Evolutionary conservation across 441 rosid species (phyloP).

Genomic region (Viola pubescens): DNA sequence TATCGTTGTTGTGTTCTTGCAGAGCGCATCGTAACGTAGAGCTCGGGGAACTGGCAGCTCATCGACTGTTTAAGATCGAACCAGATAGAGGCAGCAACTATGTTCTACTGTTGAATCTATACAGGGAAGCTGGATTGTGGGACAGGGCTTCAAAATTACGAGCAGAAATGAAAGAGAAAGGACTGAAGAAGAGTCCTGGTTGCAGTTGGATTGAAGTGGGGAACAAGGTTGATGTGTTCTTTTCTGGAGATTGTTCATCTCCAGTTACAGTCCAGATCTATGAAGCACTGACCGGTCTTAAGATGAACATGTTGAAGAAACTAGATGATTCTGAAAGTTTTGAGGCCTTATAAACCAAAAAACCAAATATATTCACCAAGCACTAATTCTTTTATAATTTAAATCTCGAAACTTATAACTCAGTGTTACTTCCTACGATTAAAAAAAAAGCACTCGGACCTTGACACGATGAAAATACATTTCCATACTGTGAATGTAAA

Average conservation of each 20-base stretch:
- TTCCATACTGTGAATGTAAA: too few relatives aligned
- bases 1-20: conserved; percentile 56
- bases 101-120: conserved; percentile 55
- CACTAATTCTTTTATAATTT: too few relatives aligned
- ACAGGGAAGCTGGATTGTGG: conserved; percentile 56
- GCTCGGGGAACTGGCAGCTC: conserved; percentile 57
- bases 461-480: too few relatives aligned
- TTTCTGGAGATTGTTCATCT: conserved; percentile 51
- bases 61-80: conserved; percentile 41
- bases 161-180: conserved; percentile 51
- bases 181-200: conserved; percentile 67
- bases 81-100: conserved; percentile 50
- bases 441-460: too few relatives aligned
- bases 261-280: conserved; percentile 31
- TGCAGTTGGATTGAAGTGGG: conserved; percentile 67
- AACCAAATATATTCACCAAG: too few relatives aligned
- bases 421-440: too few relatives aligned
- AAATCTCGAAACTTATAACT: too few relatives aligned
- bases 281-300: conserved; percentile 31
- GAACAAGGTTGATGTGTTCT: conserved; percentile 39
- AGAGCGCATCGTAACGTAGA: conserved; percentile 43
- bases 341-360: conserved; percentile 11
- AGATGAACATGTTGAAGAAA: conserved; percentile 32
- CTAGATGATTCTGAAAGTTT: conserved; percentile 5
- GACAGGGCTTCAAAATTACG: conserved; percentile 43